Evolutionary conservation across 2,329 filamentous ascomycete genomes (phyloP).

Genomic region (Cyclaneusma minus): DNA sequence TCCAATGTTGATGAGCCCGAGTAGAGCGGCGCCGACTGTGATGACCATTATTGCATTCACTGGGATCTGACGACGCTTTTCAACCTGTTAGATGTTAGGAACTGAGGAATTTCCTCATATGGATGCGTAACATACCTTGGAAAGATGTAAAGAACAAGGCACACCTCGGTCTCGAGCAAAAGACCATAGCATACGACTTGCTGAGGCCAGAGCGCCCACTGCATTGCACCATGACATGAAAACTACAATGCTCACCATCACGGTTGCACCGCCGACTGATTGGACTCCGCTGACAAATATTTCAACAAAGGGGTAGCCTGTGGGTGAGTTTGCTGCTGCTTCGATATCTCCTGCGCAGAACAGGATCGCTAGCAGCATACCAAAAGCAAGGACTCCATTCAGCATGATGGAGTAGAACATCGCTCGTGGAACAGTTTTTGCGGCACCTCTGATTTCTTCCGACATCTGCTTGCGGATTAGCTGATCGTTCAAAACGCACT

Average conservation of each 20-base stretch:
- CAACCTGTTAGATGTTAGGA: too few species aligned
- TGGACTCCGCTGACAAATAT: slow-evolving; percentile 14
- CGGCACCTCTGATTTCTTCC: slow-evolving; percentile 24
- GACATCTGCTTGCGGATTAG: slow-evolving; percentile 17
- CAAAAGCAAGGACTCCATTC: slow-evolving; percentile 22
- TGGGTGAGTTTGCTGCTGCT: slow-evolving; percentile 12
- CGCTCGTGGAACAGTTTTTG: slow-evolving; percentile 19
- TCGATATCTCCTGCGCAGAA: slow-evolving; percentile 22
- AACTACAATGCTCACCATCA: too few species aligned
- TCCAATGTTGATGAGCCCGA: slow-evolving; percentile 56
- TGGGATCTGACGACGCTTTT: slow-evolving; percentile 46
- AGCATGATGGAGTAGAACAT: slow-evolving; percentile 21
- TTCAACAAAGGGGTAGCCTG: slow-evolving; percentile 19
- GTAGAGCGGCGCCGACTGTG: slow-evolving; percentile 46
- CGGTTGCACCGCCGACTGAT: too few species aligned
- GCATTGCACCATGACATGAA: too few species aligned
- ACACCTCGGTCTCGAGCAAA: slow-evolving; percentile 58
- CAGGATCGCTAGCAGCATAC: slow-evolving; percentile 22
- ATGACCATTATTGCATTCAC: slow-evolving; percentile 59
- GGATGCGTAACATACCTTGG: too few species aligned
- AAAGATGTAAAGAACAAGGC: slow-evolving; percentile 39
- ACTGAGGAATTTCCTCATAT: too few species aligned
- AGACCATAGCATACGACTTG: slow-evolving; percentile 49
- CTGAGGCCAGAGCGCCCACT: too few species aligned
- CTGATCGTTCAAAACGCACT: too few species aligned